phyloP scores from a whole-genome alignment of 352 stramenopile species.

The Globisporangium megalacanthum region DNA sequence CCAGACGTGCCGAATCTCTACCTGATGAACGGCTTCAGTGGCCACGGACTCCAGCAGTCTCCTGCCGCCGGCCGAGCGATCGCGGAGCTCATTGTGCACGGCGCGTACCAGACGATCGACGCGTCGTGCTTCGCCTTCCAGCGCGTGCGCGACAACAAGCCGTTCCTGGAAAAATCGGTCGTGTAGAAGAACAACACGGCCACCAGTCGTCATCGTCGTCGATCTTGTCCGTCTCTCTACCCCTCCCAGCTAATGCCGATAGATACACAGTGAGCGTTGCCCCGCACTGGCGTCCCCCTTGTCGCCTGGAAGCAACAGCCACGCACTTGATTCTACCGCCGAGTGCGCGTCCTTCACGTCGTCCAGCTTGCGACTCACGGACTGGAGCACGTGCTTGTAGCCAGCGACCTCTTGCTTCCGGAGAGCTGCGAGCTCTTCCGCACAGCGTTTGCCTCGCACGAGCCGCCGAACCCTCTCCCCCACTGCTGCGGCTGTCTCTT shows the following conservation, averaged over 20 bases:
- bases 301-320: conserved; percentile 15
- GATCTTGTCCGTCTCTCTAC: too few relatives aligned
- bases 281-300: not conserved
- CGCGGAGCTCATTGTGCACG: conserved; percentile 67
- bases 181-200: conserved; percentile 30
- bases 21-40: conserved; percentile 81
- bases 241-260: conserved; percentile 38
- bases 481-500: conserved; percentile 31
- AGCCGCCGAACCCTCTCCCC: conserved; percentile 32
- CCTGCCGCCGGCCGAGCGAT: conserved; percentile 70
- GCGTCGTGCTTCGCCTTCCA: conserved; percentile 66
- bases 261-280: conserved; percentile 48
- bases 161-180: conserved; percentile 71
- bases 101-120: conserved; percentile 70
- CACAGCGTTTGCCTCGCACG: conserved; percentile 29
- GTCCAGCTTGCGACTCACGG: conserved; percentile 55
- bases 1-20: conserved; percentile 79
- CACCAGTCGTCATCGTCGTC: too few relatives aligned
- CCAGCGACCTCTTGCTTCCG: conserved; percentile 41
- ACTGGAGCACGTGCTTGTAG: conserved; percentile 62
- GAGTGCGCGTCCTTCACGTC: conserved; percentile 36
- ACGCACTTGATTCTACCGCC: conserved; percentile 22
- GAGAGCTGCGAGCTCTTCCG: conserved; percentile 47
- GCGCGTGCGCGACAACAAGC: conserved; percentile 60
- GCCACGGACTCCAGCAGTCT: conserved; percentile 76